phyloP scores from a whole-genome alignment of 2,329 filamentous ascomycete species.

The Aspergillus sp. region DNA sequence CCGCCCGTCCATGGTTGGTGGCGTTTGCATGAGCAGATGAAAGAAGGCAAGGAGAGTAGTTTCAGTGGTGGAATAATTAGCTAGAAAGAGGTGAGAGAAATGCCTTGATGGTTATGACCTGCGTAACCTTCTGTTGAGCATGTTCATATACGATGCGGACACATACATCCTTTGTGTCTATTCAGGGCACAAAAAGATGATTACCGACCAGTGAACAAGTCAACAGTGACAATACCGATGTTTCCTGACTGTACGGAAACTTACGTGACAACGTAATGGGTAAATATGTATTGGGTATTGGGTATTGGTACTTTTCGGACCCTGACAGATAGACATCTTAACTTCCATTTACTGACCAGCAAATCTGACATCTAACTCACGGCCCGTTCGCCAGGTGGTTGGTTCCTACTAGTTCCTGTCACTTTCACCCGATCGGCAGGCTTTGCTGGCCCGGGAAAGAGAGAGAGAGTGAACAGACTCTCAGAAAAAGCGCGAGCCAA shows the following conservation, averaged over 20 bases:
- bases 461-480: too few relatives aligned
- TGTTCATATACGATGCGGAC: background rate
- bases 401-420: background rate
- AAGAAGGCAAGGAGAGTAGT: background rate
- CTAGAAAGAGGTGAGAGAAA: background rate
- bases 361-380: too few relatives aligned
- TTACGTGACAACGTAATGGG: too few relatives aligned
- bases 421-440: background rate
- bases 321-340: too few relatives aligned
- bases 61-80: background rate
- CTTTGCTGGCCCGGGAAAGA: background rate
- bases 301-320: too few relatives aligned
- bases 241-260: too few relatives aligned
- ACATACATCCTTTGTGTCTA: background rate
- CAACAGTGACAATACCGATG: too few relatives aligned
- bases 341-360: too few relatives aligned
- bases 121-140: background rate
- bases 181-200: too few relatives aligned
- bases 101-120: background rate
- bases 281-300: too few relatives aligned
- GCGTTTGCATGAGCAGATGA: background rate
- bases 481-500: background rate
- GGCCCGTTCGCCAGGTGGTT: too few relatives aligned
- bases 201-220: too few relatives aligned
- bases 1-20: background rate